Evolutionary conservation across 441 rosid genomes (phyloP), one percentile per base, ranked within the genome.

Genomic region (Jatropha podagrica): DNA sequence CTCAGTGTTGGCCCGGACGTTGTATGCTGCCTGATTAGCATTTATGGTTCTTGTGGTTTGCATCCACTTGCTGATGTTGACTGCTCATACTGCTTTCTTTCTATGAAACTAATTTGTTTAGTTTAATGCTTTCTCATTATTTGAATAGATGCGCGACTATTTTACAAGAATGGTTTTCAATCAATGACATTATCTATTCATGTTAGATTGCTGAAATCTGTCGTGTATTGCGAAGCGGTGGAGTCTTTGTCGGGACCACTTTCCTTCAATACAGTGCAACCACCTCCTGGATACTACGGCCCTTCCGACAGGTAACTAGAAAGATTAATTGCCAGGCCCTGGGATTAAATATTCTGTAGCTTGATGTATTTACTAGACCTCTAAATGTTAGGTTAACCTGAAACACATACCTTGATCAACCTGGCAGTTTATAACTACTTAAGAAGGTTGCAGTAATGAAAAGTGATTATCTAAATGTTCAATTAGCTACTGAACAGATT

Each of bases 181-280:
- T 18, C 46, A 15, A 4, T 73, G 75, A 51, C 56, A 72, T 65
- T 58, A 18, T 73, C 13, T 52, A 27, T 55, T 74, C 42, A 37
- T 81, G 52, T 74, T 85, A 95, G 98, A 75, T 95, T 81, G 95
- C 99, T 81, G 98, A 95, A 86, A 93, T 95, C 72, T 84, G 89
- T 66, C 96, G 99, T 70, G 78, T 86, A 74, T 80, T 93, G 78
- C 85, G 90, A 82, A 90, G 94, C 59, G 98, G 97, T 60, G 98
- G 97, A 76, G 91, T 95, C 38, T 89, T 93, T 84, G 98, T 93
- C 15, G 98, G 98, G 76, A 91, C 94, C 44, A 95, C 97, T 40
- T 93, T 95, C 82, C 95, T 93, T 40, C 87, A 90, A 63, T 84
- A 85, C 78, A 90, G 80, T 78, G 80, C 90, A 51, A 75, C 89